Evolutionary conservation across 2,329 filamentous ascomycete species (phyloP), one percentile per base, ranked within the genome.

Genomic region (Massarina eburnea): DNA sequence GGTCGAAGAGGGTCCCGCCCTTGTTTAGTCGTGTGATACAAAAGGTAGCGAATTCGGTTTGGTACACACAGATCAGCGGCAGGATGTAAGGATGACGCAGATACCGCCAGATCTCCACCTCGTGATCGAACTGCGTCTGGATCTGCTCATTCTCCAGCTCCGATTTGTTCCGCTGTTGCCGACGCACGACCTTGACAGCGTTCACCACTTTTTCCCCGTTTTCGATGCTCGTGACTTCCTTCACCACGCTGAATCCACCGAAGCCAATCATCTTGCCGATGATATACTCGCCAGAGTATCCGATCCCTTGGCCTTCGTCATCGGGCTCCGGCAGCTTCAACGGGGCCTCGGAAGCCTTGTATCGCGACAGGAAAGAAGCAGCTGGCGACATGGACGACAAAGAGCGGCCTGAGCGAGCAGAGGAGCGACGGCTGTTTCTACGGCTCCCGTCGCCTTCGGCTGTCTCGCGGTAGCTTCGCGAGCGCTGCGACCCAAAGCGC

Each of bases 151-250:
- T 86, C 54, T 85, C 81, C 15, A 71, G 67, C 50, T 86, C 83
- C 21, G 73, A 75, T 52, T 77, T 79, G 43, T 78, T 76, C 9
- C 70, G 64, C 18, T 83, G 72, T 39, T 78, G 73, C 59, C 84
- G 85, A 51, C 78, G 81, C 15, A 87, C 82, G 54, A 87, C 84
- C 62, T 87, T 87, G 51, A 87, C 84, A 2, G 84, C 84, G 42
- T 78, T 77, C n/a, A 79, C 75, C 33, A 77, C 72, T 30, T 78
- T 77, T 39, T 75, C 70, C 24, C 77, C 78, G 26, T 72, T 56
- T 40, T 81, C 77, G 36, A 86, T 78, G 43, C 82, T 85, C 49
- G 77, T 82, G 7, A 84, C 83, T 66, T 87, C 83, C 58, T 84
- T 85, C 26, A 87, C 81, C 1, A 80, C 75, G 52, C 82, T 85